phyloP scores from a whole-genome alignment of 345 rosid genomes.

The Linum trigynum region DNA sequence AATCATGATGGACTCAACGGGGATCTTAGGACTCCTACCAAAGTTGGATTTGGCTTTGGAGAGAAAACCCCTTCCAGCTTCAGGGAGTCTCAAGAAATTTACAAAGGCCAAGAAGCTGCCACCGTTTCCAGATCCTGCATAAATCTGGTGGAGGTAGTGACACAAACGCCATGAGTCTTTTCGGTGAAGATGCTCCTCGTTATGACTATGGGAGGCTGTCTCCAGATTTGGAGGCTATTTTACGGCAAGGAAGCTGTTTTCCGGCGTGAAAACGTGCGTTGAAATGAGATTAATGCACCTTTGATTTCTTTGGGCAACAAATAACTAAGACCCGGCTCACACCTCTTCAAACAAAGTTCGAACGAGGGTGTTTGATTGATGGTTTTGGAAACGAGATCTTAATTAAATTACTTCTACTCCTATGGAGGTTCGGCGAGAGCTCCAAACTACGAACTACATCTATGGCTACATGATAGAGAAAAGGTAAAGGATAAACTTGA shows the following conservation, averaged over 20 bases:
- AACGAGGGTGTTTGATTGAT: too few species aligned
- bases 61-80: slow-evolving; percentile 46
- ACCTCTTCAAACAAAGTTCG: too few species aligned
- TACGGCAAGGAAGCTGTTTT: slow-evolving; percentile 53
- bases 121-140: slow-evolving; percentile 20
- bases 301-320: too few species aligned
- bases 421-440: too few species aligned
- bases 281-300: too few species aligned
- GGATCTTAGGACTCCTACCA: slow-evolving; percentile 45
- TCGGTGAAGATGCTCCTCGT: slow-evolving; percentile 46
- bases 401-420: too few species aligned
- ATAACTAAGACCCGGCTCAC: too few species aligned
- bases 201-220: slow-evolving; percentile 65
- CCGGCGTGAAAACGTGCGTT: too few species aligned
- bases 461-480: too few species aligned
- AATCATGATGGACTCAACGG: slow-evolving; percentile 92
- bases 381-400: too few species aligned
- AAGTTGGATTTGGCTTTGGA: slow-evolving; percentile 26
- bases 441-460: too few species aligned
- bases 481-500: too few species aligned
- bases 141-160: slow-evolving; percentile 53
- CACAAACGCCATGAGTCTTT: slow-evolving; percentile 83
- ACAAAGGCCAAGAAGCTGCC: slow-evolving; percentile 41
- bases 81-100: slow-evolving; percentile 53
- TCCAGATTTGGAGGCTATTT: slow-evolving; percentile 60